Base-by-base conservation (phyloP, 768 basidiomycete genomes). In the Tylopilus sp. region DNA sequence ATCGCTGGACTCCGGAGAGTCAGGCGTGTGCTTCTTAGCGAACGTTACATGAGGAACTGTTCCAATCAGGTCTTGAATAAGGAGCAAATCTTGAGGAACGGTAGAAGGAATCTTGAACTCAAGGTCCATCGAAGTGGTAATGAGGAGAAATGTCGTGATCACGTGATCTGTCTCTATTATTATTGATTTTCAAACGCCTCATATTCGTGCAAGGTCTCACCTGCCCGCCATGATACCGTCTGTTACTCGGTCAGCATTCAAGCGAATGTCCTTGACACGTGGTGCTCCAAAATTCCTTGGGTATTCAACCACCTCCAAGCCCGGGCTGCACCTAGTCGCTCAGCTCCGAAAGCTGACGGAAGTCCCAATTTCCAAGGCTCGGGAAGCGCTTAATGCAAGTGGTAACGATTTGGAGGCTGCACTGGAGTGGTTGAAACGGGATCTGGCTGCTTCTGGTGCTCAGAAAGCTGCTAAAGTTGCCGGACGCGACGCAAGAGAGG, bases 361-460 rank as follows among this genome's bases (percentile, higher is more conserved):
- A 43, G 88, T 93, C 44, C 90, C 94, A 8, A 83, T 98, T 57
- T 75, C 79, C 40, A 92, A 93, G 73, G 95, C 95, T 26, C 82
- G 87, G 33, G 89, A 95, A 67, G 95, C 95, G 3, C 86, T 98
- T 47, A 66, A 69, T 46, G 82, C 84, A 23, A 78, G 82, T 26
- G 79, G 85, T 63, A 88, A 90, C 72, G 81, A 92, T 67, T 62
- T 97, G 47, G 67, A 82, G 15, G 77, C 68, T 21, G 93, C 95
- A 11, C 71, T 95, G 52, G 71, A 75, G 61, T 98, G 92, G 90
- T 79, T 98, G 31, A 72, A 87, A 59, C 78, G 83, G 50, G 90
- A 95, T 68, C 75, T 88, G 25, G 73, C 74, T 3, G 72, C 75
- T 30, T 81, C 86, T 0, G 91, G 92, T 5, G 83, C 82, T 17